These are phyloP conservation scores for Nothophytophthora sp. DNA, from an alignment of 352 stramenopile species.

Conservation along the genomic window DNA sequence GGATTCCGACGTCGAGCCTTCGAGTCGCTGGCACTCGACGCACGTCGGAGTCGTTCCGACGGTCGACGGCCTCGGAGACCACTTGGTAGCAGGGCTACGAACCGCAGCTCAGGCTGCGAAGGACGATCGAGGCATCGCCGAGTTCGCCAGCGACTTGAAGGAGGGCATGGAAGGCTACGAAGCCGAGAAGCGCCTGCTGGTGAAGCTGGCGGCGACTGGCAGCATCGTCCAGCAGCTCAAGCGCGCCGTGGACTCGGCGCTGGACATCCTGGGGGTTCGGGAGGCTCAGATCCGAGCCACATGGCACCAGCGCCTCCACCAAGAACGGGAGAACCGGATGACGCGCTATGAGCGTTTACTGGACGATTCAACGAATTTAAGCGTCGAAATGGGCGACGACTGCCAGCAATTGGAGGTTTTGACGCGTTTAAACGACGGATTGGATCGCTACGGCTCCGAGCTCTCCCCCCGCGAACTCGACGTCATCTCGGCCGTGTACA, in stretches of 20 bases:
- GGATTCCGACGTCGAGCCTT: neutral
- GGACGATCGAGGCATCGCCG: too few species aligned
- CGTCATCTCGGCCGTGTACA: conserved; percentile 5
- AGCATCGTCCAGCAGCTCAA: conserved; percentile 1
- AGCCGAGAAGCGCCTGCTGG: conserved; percentile 3
- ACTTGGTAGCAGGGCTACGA: neutral
- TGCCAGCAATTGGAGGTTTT: conserved; percentile 13
- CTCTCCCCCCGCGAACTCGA: conserved; percentile 4
- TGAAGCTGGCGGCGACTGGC: conserved; percentile 8
- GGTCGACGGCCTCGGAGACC: neutral
- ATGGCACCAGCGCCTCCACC: neutral
- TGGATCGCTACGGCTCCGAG: neutral
- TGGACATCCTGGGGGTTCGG: neutral
- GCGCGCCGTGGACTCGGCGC: neutral
- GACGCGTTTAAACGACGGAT: conserved; percentile 10
- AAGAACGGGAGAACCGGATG: neutral
- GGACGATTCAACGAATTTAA: neutral
- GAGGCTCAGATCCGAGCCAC: neutral
- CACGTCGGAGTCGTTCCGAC: neutral
- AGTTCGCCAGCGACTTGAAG: neutral
- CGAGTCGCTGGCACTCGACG: neutral
- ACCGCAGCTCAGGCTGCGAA: neutral
- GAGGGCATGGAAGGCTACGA: neutral
- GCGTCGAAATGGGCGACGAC: conserved; percentile 3
- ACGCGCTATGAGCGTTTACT: neutral